A percentile compares a stretch with the other conserved stretches of the same genome.
These are phyloP conservation scores for Picochlorum sp. DNA, from an alignment of 139 green algal species.

Conservation along the genomic window DNA sequence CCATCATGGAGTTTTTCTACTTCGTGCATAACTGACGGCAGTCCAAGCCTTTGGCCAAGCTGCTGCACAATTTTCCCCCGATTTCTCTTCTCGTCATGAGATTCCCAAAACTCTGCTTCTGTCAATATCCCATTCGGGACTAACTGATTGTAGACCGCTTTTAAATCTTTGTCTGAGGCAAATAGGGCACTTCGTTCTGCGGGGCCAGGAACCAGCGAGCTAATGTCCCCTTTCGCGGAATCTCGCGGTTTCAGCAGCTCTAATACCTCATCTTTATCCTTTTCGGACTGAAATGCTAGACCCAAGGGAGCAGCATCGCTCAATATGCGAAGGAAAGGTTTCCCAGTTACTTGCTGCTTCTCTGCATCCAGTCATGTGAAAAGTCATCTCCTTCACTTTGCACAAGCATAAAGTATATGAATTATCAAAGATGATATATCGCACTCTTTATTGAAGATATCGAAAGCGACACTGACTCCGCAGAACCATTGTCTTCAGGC, in stretches of 20 bases:
- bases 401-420: no score
- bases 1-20: slow-evolving; percentile 18
- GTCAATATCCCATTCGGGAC: slow-evolving; percentile 26
- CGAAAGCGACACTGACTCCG: not conserved
- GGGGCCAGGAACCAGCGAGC: not conserved
- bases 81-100: not conserved
- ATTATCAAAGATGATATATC: no score
- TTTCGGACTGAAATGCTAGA: slow-evolving; percentile 10
- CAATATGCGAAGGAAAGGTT: slow-evolving; percentile 19
- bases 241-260: slow-evolving; percentile 14
- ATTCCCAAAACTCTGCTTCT: slow-evolving; percentile 39
- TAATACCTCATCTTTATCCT: slow-evolving; percentile 15
- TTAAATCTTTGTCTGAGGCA: slow-evolving; percentile 21
- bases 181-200: slow-evolving; percentile 2
- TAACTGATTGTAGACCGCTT: slow-evolving; percentile 27
- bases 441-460: slow-evolving; percentile 19
- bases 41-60: slow-evolving; percentile 15
- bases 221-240: not conserved
- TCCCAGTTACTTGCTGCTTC: slow-evolving; percentile 21
- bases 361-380: slow-evolving; percentile 3
- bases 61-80: not conserved
- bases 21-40: slow-evolving; percentile 31
- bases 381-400: no score
- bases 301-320: not conserved
- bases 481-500: slow-evolving; percentile 10